phyloP scores from a whole-genome alignment of 169 alveolate genomes.

The Blepharisma undulans region DNA sequence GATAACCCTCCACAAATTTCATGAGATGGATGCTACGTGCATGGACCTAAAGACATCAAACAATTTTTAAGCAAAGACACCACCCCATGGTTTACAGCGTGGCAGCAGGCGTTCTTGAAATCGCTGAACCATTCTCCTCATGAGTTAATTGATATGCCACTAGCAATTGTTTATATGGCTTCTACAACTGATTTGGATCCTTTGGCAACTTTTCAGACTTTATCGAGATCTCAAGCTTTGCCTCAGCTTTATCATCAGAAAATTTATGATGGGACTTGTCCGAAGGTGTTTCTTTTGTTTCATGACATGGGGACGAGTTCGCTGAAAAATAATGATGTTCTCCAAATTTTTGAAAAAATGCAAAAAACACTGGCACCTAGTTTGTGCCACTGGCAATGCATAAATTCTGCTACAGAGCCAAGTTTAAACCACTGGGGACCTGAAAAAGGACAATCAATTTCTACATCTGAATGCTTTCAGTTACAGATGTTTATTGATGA shows the following conservation, averaged over 20 bases:
- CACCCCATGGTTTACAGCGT: constrained; percentile 29
- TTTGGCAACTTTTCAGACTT: constrained; percentile 16
- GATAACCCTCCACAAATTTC: not conserved
- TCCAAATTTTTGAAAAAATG: not conserved
- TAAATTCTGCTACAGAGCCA: not conserved
- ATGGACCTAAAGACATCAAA: not conserved
- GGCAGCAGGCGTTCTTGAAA: constrained; percentile 12
- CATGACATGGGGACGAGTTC: not conserved
- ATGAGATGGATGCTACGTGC: not conserved
- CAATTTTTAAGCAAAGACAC: not conserved
- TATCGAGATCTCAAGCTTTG: not conserved
- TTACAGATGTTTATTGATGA: constrained; percentile 21
- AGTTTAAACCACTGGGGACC: not conserved
- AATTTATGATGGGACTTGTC: not conserved
- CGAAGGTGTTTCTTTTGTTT: not conserved
- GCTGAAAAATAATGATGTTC: not conserved
- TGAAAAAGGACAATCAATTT: not conserved
- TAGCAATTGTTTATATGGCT: constrained; percentile 17
- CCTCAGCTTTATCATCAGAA: not conserved
- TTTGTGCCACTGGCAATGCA: not conserved
- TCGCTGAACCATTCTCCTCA: not conserved
- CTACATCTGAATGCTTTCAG: not conserved
- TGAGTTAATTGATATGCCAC: constrained; percentile 29
- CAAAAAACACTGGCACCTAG: not conserved
- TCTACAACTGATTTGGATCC: constrained; percentile 30